Conservation (phyloP, 257 asterid species). For the Leonotis leonurus region DNA sequence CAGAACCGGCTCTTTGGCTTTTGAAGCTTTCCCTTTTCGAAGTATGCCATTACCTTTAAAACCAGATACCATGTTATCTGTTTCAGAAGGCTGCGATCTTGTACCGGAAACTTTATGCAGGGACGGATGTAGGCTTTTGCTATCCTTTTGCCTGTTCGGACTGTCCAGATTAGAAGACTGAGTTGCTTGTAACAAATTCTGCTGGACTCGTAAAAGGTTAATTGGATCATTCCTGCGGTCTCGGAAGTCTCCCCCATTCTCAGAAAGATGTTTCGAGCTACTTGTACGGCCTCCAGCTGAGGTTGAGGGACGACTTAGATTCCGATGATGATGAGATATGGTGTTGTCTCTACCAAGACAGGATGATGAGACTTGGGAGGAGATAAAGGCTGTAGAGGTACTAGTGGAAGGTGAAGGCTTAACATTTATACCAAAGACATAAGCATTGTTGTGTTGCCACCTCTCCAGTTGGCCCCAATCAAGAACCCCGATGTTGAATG, state of each 20-base stretch:
- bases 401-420: constrained; percentile 35
- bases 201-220: constrained; percentile 22
- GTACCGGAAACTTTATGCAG: constrained; percentile 3
- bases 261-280: constrained; percentile 20
- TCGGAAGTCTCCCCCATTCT: constrained; percentile 19
- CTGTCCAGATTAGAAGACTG: constrained; percentile 23
- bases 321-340: constrained; percentile 24
- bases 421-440: constrained; percentile 10
- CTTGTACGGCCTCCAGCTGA: constrained; percentile 18
- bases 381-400: constrained; percentile 27
- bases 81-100: constrained; percentile 12
- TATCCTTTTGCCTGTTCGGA: constrained; percentile 12
- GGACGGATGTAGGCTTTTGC: constrained; percentile 11
- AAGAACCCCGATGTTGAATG: constrained; percentile 65
- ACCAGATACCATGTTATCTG: constrained; percentile 4
- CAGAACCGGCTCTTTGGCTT: constrained; percentile 13
- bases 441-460: constrained; percentile 45
- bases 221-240: constrained; percentile 19
- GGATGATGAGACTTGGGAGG: constrained; percentile 39
- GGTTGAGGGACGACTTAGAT: constrained; percentile 14
- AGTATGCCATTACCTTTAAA: constrained; percentile 26
- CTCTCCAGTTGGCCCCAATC: constrained; percentile 68
- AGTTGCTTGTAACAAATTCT: constrained; percentile 18
- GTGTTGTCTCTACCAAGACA: constrained; percentile 25
- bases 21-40: constrained; percentile 17